Conservation (phyloP, 2,329 filamentous ascomycete species). For the Cladophialophora immunda region DNA sequence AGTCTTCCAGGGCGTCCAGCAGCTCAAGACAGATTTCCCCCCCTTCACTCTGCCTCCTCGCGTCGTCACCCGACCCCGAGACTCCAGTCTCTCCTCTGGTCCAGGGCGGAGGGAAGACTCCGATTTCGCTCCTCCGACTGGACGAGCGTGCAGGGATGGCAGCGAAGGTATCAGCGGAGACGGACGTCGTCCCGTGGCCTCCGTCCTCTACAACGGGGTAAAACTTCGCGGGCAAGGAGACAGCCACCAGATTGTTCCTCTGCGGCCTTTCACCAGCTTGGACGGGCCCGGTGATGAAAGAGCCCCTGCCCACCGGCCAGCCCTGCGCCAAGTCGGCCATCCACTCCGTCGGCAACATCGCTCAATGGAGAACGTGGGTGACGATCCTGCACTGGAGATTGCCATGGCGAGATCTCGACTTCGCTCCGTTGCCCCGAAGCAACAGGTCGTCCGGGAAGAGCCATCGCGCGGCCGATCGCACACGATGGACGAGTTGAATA, state of each 20-base stretch:
- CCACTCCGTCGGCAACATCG: constrained; percentile 24
- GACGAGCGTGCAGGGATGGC: constrained; percentile 23
- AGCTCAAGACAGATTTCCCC: constrained; percentile 22
- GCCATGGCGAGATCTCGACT: constrained; percentile 34
- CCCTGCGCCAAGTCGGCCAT: constrained; percentile 6
- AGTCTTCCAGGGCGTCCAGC: constrained; percentile 37
- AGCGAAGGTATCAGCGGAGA: constrained; percentile 29
- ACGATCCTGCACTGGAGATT: constrained; percentile 33
- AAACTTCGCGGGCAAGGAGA: constrained; percentile 1
- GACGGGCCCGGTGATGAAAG: constrained; percentile 14
- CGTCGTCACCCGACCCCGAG: constrained; percentile 19
- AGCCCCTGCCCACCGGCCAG: not conserved
- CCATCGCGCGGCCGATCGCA: constrained; percentile 23
- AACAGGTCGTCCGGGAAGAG: constrained; percentile 14
- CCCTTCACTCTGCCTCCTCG: constrained; percentile 23
- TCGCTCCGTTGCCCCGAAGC: constrained; percentile 28
- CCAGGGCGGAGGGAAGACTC: constrained; percentile 22
- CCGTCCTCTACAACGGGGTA: constrained; percentile 12
- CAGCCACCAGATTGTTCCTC: constrained; percentile 4
- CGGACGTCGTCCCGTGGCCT: constrained; percentile 23
- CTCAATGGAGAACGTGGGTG: constrained; percentile 30
- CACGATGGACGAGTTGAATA: constrained; percentile 39
- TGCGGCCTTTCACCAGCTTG: constrained; percentile 32
- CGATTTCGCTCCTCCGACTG: constrained; percentile 22
- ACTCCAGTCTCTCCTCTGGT: constrained; percentile 15